phyloP scores from a whole-genome alignment of 2,329 filamentous ascomycete species.

The Arthrinium puccinioides region DNA sequence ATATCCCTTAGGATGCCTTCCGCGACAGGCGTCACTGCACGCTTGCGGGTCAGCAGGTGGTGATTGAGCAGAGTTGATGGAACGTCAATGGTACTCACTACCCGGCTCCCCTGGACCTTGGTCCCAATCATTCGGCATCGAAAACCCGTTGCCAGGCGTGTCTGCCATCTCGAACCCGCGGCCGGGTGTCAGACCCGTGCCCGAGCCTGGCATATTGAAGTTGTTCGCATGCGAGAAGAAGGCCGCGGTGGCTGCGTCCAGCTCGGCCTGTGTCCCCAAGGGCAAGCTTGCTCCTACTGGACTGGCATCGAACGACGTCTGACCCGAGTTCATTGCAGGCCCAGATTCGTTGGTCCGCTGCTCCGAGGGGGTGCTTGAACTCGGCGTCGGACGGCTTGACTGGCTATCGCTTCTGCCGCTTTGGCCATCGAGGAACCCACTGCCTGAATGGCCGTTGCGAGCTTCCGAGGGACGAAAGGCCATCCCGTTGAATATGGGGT shows the following conservation, averaged over 20 bases:
- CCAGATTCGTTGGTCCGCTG: conserved; percentile 20
- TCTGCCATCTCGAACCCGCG: conserved; percentile 28
- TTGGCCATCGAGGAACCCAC: too few relatives aligned
- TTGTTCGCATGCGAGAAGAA: conserved; percentile 32
- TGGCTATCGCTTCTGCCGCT: too few relatives aligned
- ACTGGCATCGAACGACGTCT: conserved; percentile 44
- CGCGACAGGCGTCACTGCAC: conserved; percentile 45
- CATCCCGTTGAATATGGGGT: too few relatives aligned
- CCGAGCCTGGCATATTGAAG: conserved; percentile 23
- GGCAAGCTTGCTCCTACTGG: conserved; percentile 39
- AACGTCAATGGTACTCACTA: too few relatives aligned
- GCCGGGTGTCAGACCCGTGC: conserved; percentile 24
- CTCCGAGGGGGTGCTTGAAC: conserved; percentile 46
- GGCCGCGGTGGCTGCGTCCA: conserved; percentile 26
- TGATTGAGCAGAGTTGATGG: too few relatives aligned
- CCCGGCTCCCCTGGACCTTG: conserved; percentile 33
- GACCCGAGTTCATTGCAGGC: conserved; percentile 28
- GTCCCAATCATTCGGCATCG: conserved; percentile 37
- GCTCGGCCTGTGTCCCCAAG: conserved; percentile 26
- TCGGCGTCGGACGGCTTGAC: conserved; percentile 52
- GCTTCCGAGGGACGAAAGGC: too few relatives aligned
- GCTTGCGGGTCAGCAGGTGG: too few relatives aligned
- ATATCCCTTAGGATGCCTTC: conserved; percentile 50
- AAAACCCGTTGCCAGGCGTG: conserved; percentile 30
- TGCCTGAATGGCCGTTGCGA: too few relatives aligned